These are phyloP conservation scores for Parachlorella kessleri DNA, from an alignment of 139 green algal species.

Conservation along the genomic window DNA sequence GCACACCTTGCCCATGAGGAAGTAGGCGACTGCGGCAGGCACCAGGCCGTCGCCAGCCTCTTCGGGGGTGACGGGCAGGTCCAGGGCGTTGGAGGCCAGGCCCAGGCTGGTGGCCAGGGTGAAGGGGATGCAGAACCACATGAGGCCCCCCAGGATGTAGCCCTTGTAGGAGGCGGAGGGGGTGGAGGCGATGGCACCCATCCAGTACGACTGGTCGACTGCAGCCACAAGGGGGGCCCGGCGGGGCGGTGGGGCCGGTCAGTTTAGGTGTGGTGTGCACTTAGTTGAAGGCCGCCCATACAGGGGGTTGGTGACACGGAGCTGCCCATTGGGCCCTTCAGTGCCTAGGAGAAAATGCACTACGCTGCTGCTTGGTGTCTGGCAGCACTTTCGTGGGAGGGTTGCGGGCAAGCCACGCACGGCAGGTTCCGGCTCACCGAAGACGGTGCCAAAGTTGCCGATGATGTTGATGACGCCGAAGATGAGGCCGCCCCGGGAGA, in stretches of 20 bases:
- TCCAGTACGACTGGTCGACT: conserved; percentile 82
- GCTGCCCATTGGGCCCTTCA: too few species aligned
- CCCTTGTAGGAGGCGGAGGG: conserved; percentile 81
- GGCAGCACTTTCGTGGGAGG: too few species aligned
- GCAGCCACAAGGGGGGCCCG: too few species aligned
- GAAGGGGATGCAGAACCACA: conserved; percentile 97
- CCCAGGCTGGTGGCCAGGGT: conserved; percentile 91
- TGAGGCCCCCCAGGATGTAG: conserved; percentile 83
- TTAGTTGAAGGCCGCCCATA: too few species aligned
- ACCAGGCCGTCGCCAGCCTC: conserved; percentile 83
- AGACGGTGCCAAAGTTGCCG: conserved; percentile 95
- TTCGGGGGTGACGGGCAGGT: conserved; percentile 77
- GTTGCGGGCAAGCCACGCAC: too few species aligned
- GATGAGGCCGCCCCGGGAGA: conserved; percentile 83
- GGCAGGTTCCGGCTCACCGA: too few species aligned
- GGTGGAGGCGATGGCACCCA: conserved; percentile 89
- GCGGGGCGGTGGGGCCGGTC: too few species aligned
- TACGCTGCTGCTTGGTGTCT: too few species aligned
- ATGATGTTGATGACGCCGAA: conserved; percentile 98
- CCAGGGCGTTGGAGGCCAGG: conserved; percentile 81
- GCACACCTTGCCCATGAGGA: conserved; percentile 83
- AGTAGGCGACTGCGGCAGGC: conserved; percentile 78
- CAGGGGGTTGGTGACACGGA: too few species aligned
- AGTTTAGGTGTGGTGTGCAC: too few species aligned
- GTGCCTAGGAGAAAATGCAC: too few species aligned